These are phyloP conservation scores for Claviceps digitariae DNA, from an alignment of 2,329 filamentous ascomycete species.

Conservation along the genomic window DNA sequence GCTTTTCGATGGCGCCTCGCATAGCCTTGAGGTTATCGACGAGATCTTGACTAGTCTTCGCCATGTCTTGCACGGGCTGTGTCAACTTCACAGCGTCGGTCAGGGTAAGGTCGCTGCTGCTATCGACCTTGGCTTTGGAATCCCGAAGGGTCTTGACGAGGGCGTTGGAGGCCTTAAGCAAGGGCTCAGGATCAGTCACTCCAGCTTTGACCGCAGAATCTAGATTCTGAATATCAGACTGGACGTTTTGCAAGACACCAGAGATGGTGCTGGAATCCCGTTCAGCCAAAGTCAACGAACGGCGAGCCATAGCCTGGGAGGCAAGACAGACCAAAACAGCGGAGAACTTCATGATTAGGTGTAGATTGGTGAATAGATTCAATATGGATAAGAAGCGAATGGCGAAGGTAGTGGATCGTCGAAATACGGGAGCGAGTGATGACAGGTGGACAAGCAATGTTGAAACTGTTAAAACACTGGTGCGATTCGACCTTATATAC, in stretches of 20 bases:
- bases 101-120: constrained; percentile 3
- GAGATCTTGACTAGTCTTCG: constrained; percentile 12
- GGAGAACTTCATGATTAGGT: neutral
- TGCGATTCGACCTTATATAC: neutral
- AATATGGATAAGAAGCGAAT: neutral
- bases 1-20: constrained; percentile 13
- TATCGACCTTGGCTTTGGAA: constrained; percentile 7
- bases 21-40: constrained; percentile 12
- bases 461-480: neutral
- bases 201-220: constrained; percentile 12
- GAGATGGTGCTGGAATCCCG: constrained; percentile 7
- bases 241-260: constrained; percentile 5
- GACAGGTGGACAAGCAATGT: neutral
- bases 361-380: neutral
- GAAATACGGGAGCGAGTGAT: neutral
- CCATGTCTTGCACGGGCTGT: constrained; percentile 9
- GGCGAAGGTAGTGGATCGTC: too few species aligned
- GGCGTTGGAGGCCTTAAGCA: constrained; percentile 10
- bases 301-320: neutral
- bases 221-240: constrained; percentile 8
- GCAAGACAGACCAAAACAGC: neutral
- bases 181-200: constrained; percentile 8
- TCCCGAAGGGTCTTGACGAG: constrained; percentile 10
- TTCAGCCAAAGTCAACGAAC: neutral
- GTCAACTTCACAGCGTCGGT: constrained; percentile 8